These are phyloP conservation scores for Dalbergia oliveri DNA, from an alignment of 306 rosid genomes.

Conservation along the genomic window DNA sequence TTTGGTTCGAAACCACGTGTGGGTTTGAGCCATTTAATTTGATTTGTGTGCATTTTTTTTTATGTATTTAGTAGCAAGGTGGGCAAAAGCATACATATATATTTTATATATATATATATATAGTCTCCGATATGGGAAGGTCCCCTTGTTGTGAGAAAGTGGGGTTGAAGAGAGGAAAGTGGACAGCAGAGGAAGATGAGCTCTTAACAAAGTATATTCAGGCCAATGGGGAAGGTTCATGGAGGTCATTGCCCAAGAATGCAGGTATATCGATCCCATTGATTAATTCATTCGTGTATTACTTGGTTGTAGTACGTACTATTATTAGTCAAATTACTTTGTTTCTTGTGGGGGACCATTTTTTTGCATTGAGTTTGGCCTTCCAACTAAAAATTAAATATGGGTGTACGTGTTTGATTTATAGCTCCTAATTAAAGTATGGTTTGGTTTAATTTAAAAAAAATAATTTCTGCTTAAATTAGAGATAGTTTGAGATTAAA, in stretches of 20 bases:
- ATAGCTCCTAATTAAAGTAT: no score
- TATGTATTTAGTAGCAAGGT: not conserved
- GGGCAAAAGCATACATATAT: not conserved
- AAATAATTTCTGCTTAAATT: no score
- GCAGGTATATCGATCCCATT: constrained; percentile 60
- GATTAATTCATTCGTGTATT: not conserved
- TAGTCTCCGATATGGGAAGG: constrained; percentile 65
- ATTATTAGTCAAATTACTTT: not conserved
- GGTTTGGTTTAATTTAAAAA: no score
- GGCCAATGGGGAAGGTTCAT: constrained; percentile 83
- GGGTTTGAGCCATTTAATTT: no score
- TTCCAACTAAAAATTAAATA: no score
- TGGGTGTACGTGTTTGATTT: no score
- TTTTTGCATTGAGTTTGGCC: no score
- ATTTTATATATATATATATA: not conserved
- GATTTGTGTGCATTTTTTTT: no score
- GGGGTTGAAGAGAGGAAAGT: constrained; percentile 83
- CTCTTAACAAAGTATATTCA: constrained; percentile 71
- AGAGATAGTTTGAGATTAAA: no score
- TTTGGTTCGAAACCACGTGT: no score
- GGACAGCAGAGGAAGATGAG: constrained; percentile 86
- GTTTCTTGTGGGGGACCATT: no score
- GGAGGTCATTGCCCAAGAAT: constrained; percentile 88
- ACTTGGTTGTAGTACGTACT: not conserved
- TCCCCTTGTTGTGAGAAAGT: constrained; percentile 88